phyloP scores from a whole-genome alignment of 306 rosid species.

The Quercus parvula region DNA sequence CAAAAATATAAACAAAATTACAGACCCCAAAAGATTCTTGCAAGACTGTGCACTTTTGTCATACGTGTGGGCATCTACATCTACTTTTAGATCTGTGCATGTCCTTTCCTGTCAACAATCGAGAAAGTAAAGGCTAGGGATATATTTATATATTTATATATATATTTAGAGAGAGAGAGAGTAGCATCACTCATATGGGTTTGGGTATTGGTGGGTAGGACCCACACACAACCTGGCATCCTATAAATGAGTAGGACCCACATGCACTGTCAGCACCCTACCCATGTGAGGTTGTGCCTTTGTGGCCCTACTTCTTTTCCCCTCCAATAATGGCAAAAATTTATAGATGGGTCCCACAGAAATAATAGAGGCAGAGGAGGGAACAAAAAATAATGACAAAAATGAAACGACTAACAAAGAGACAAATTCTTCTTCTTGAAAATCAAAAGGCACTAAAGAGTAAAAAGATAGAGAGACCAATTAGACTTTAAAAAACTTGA shows the following conservation, averaged over 20 bases:
- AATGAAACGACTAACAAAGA: background rate
- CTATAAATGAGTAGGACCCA: constrained; percentile 45
- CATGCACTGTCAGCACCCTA: constrained; percentile 57
- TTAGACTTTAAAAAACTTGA: constrained; percentile 16
- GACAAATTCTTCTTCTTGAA: constrained; percentile 30
- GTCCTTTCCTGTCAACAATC: constrained; percentile 45
- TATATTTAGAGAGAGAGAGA: background rate
- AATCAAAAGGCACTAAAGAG: background rate
- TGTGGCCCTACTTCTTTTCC: constrained; percentile 30
- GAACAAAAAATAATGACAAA: background rate
- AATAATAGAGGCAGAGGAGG: background rate
- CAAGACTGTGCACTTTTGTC: constrained; percentile 68
- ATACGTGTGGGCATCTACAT: constrained; percentile 67
- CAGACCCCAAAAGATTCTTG: constrained; percentile 60
- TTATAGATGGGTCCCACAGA: constrained; percentile 33
- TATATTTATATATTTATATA: background rate
- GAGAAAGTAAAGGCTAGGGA: constrained; percentile 14
- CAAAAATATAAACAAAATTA: constrained; percentile 16
- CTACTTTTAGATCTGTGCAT: constrained; percentile 45
- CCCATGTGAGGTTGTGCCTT: constrained; percentile 57
- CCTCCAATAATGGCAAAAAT: constrained; percentile 36
- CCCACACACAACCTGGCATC: constrained; percentile 56
- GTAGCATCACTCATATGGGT: constrained; percentile 70
- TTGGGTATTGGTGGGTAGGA: constrained; percentile 41
- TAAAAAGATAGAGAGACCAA: background rate